Base-by-base conservation (phyloP, 306 rosid genomes). In the Astragalus glycyphyllos region DNA sequence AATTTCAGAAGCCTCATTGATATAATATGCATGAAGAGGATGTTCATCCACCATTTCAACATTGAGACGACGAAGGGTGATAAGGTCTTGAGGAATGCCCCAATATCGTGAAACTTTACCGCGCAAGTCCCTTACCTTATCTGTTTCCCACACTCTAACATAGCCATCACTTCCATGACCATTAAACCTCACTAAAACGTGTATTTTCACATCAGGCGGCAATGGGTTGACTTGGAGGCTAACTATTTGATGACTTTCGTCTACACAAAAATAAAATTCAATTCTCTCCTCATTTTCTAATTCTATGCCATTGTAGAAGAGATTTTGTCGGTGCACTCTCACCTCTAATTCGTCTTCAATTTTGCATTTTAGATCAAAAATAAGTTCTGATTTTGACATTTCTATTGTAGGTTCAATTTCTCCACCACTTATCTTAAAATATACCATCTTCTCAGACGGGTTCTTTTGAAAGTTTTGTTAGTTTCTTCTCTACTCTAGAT, bases 1-100 rank as follows among this genome's bases (percentile, higher is more conserved):
- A 74, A 84, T 57, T 40, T 60, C 83, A 5, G 58, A 70, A 54
- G 2, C 66, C 7, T 81, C 77, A 1, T 48, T 77, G 20, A 84
- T 20, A 53, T 84, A 84, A 15, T 84, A 84, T 0, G 80, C 73
- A 53, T 41, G 20, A 31, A 77, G 78, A 69, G 60, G 76, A 69
- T 0, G 57, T 6, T 50, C 14, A 46, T 73, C 37, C 4, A 37
- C 4, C 82, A 80, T 80, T 9, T 44, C 37, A 0, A 58, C 48
- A 2, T 37, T 8, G 13, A 14, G 13, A 56, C 53, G 78, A 6
- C 0, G n/a, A 51, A 84, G 75, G 11, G 37, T 26, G 50, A 84
- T 6, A 12, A 4, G 11, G 8, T 0, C n/a, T 7, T 0, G 5
- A 17, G 77, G 61, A 68, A 79, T 23, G 1, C 67, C 81, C 87